Base-by-base conservation (phyloP, 495 filamentous ascomycete species). In the Letharia columbiana region DNA sequence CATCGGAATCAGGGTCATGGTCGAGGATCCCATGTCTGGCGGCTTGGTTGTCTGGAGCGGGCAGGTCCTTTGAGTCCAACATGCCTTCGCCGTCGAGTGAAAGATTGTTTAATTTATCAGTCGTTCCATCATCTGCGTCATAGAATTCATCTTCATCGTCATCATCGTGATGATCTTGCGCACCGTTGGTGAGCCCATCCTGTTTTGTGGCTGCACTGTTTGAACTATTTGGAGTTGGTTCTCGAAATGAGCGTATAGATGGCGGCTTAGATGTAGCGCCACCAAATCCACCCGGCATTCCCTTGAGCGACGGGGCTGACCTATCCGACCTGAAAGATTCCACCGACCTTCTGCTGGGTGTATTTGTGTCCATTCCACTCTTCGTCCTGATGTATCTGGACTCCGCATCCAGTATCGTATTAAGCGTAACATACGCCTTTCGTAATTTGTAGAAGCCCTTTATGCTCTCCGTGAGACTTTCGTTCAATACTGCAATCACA, bases 391-490 rank as follows among this genome's bases (percentile, higher is more conserved):
- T 75, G 60, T 81, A 87, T 65, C 77, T 82, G 62, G 80, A 80
- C 73, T 89, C 86, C 70, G 83, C 84, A 61, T 85, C 82, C 66
- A 84, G 69, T 65, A 98, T 89, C 8, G 81, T 82, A 73, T 96
- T 88, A 23, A 98, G 79, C 6, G 93, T 89, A 35, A 89, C 78
- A 72, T 89, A 98, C 9, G 94, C 94, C 70, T 92, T 96, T 67
- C 95, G 82, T 73, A 98, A 73, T 74, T 92, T 94, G 73, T 96
- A 96, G 69, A 98, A 96, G 2, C 90, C 91, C 75, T 87, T 90
- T 72, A 98, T 83, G 57, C 86, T 91, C 70, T 98, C 94, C 0
- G 93, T 94, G 69, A 98, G 77, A 70, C 91, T 96, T 75, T 98
- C 94, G 67, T 92, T 95, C 69, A 97, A 79, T 12, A 98, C 89